Percentiles rank a stretch among this genome's conserved stretches.
These are phyloP conservation scores for Aspergillus sp. DNA, from an alignment of 2,329 filamentous ascomycete genomes.

Conservation along the genomic window DNA sequence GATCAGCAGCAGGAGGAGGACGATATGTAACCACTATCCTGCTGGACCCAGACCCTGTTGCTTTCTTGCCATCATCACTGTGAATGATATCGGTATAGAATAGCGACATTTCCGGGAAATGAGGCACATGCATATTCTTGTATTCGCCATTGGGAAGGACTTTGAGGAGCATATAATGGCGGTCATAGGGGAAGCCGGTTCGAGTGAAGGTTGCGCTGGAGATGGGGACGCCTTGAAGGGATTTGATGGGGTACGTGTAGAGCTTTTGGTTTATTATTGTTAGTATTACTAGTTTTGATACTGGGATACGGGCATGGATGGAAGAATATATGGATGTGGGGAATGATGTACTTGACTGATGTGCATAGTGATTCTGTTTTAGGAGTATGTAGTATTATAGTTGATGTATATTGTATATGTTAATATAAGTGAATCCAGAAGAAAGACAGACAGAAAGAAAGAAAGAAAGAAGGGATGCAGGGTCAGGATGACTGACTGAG, in stretches of 20 bases:
- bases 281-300: background rate
- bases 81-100: conserved; percentile 61
- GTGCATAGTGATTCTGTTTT: conserved; percentile 28
- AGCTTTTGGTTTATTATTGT: conserved; percentile 47
- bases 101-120: conserved; percentile 62
- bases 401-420: conserved; percentile 18
- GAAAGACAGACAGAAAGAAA: background rate
- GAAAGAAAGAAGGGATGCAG: background rate
- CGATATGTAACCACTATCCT: conserved; percentile 46
- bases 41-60: conserved; percentile 23
- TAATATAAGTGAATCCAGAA: conserved; percentile 13
- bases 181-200: conserved; percentile 63
- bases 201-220: conserved; percentile 57
- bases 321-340: background rate
- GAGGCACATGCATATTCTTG: conserved; percentile 61
- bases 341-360: conserved; percentile 34
- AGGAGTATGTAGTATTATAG: too few species aligned
- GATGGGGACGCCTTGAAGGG: conserved; percentile 63
- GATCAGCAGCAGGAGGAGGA: conserved; percentile 23
- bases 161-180: conserved; percentile 69
- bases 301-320: background rate
- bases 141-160: conserved; percentile 37
- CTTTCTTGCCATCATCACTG: conserved; percentile 10
- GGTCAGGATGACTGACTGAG: background rate
- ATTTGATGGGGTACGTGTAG: conserved; percentile 74